These are phyloP conservation scores for Didymella exigua DNA, from an alignment of 2,329 filamentous ascomycete genomes.

Conservation along the genomic window DNA sequence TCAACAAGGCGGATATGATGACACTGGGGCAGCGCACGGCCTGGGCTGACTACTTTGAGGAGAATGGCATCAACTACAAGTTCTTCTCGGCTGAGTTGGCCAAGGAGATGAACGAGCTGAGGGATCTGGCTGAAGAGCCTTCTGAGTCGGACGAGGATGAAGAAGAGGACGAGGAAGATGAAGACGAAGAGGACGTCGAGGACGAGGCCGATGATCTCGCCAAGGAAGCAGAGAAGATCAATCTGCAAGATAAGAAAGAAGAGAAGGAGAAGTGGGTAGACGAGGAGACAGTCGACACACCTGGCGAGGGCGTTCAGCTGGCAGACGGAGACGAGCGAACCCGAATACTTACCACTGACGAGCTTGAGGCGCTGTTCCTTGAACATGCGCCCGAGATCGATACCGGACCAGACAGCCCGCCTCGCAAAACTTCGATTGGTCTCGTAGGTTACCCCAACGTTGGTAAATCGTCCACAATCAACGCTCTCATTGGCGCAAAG, in stretches of 20 bases:
- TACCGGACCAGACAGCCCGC: constrained; percentile 54
- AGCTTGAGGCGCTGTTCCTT: constrained; percentile 88
- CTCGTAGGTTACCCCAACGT: constrained; percentile 98
- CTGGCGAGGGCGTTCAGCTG: constrained; percentile 44
- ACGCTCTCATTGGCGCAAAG: constrained; percentile 96
- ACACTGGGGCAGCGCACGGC: constrained; percentile 77
- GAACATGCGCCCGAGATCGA: constrained; percentile 69
- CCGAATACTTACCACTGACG: constrained; percentile 87
- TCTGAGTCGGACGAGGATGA: constrained; percentile 51
- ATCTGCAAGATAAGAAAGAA: constrained; percentile 52
- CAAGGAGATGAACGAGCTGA: constrained; percentile 82
- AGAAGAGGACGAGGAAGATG: constrained; percentile 50
- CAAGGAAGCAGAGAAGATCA: constrained; percentile 53
- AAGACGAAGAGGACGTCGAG: constrained; percentile 52
- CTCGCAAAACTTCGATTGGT: constrained; percentile 82
- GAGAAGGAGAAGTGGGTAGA: constrained; percentile 50
- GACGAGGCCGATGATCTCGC: constrained; percentile 50
- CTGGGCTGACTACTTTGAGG: constrained; percentile 87
- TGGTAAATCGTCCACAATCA: constrained; percentile 98
- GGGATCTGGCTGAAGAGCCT: constrained; percentile 60
- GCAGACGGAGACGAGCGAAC: constrained; percentile 55
- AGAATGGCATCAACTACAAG: constrained; percentile 82
- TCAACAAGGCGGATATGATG: constrained; percentile 99
- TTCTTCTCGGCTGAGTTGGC: constrained; percentile 96
- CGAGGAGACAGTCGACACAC: constrained; percentile 47